Percentiles rank a stretch among this genome's conserved stretches.
Evolutionary conservation across 768 basidiomycete genomes (phyloP).

Genomic region (Termitomyces sp.): DNA sequence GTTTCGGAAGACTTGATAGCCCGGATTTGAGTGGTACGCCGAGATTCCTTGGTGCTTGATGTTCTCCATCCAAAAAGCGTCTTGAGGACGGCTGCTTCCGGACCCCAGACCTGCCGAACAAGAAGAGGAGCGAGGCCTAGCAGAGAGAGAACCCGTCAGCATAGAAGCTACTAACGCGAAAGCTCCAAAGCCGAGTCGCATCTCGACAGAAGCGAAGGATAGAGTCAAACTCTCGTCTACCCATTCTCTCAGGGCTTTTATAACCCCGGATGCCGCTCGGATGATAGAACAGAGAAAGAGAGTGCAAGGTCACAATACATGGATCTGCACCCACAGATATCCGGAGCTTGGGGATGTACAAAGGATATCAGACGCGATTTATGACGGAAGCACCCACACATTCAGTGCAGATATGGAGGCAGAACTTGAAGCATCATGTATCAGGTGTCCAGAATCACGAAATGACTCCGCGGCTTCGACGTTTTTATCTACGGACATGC

Average conservation of each 20-base stretch:
- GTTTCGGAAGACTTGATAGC: conserved; percentile 71
- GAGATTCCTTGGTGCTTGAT: conserved; percentile 72
- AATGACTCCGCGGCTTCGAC: background rate
- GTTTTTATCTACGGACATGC: background rate
- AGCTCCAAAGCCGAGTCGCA: background rate
- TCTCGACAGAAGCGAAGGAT: background rate
- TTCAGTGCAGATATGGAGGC: background rate
- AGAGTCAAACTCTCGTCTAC: too few species aligned
- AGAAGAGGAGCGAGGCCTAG: conserved; percentile 30
- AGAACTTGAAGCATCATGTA: background rate
- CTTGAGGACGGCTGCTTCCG: conserved; percentile 47
- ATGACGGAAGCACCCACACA: background rate
- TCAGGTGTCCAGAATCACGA: background rate
- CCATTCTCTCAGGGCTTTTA: background rate
- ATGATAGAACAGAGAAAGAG: background rate
- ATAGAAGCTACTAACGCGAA: background rate
- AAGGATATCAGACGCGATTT: background rate
- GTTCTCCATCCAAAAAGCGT: conserved; percentile 66
- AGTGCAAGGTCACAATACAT: background rate
- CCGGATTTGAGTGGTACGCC: conserved; percentile 53
- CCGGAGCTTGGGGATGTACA: background rate
- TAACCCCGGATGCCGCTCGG: background rate
- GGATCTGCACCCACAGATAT: background rate
- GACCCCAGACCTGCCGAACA: conserved; percentile 41
- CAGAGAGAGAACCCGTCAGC: conserved; percentile 16